Percentiles rank a stretch among this genome's conserved stretches.
Evolutionary conservation across 2,329 filamentous ascomycete genomes (phyloP).

Genomic region (Plectosphaerella sp.): DNA sequence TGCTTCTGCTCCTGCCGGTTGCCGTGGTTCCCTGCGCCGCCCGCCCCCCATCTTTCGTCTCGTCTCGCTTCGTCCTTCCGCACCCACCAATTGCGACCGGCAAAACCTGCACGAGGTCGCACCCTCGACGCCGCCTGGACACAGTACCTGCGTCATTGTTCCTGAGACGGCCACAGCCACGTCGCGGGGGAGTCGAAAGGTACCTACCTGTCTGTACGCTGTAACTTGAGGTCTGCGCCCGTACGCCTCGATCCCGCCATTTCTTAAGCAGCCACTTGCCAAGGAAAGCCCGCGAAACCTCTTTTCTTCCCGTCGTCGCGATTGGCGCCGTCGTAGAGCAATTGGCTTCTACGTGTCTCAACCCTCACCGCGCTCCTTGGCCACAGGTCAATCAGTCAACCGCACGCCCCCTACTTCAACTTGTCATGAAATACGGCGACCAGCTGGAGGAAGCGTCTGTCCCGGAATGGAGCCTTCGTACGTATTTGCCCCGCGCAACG

Average conservation of each 20-base stretch:
- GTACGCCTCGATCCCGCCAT: neutral
- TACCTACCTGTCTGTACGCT: neutral
- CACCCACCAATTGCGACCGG: neutral
- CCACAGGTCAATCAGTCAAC: neutral
- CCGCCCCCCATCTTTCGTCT: neutral
- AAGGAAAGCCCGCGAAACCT: neutral
- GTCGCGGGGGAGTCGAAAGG: neutral
- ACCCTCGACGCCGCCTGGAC: neutral
- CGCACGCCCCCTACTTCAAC: neutral
- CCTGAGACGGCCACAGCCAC: neutral
- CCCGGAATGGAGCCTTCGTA: constrained; percentile 76
- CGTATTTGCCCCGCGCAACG: constrained; percentile 20
- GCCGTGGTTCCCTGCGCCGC: neutral
- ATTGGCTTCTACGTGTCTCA: neutral
- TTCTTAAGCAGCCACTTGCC: neutral
- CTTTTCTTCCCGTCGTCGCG: neutral
- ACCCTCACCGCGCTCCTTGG: neutral
- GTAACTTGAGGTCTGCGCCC: neutral
- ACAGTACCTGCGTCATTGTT: neutral
- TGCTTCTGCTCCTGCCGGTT: neutral
- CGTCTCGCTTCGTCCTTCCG: neutral
- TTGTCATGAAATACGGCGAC: constrained; percentile 70
- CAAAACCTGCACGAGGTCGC: neutral
- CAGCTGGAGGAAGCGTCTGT: constrained; percentile 72
- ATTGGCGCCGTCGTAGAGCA: neutral